phyloP scores from a whole-genome alignment of 306 rosid species.

The Dryas octopetala region DNA sequence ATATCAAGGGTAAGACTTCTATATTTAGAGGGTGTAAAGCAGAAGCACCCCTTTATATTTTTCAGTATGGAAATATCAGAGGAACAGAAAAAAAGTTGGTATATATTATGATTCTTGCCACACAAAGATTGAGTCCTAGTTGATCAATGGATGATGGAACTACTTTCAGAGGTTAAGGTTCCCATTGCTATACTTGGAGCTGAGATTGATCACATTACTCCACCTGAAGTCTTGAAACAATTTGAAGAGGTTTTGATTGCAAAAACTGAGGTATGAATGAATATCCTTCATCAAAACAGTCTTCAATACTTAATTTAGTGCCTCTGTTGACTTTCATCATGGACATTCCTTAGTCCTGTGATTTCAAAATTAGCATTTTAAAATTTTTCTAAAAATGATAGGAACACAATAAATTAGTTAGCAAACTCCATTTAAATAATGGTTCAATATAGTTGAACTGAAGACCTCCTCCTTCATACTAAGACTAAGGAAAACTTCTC shows the following conservation, averaged over 20 bases:
- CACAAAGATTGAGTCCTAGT: not conserved
- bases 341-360: not conserved
- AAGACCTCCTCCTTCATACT: too few species aligned
- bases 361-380: too few species aligned
- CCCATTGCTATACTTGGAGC: slow-evolving; percentile 61
- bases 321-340: not conserved
- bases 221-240: slow-evolving; percentile 57
- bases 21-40: not conserved
- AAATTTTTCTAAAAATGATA: too few species aligned
- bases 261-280: slow-evolving; percentile 44
- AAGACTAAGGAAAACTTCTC: too few species aligned
- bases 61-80: not conserved
- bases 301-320: not conserved
- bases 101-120: not conserved
- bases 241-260: slow-evolving; percentile 55
- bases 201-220: slow-evolving; percentile 48
- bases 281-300: not conserved
- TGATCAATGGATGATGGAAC: not conserved
- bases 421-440: too few species aligned
- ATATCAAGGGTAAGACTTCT: slow-evolving; percentile 56
- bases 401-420: too few species aligned
- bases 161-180: slow-evolving; percentile 51
- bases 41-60: not conserved
- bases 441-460: too few species aligned
- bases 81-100: not conserved